Evolutionary conservation across 805 yeast genomes (phyloP).

Genomic region (Sugiyamaella chiloensis): DNA sequence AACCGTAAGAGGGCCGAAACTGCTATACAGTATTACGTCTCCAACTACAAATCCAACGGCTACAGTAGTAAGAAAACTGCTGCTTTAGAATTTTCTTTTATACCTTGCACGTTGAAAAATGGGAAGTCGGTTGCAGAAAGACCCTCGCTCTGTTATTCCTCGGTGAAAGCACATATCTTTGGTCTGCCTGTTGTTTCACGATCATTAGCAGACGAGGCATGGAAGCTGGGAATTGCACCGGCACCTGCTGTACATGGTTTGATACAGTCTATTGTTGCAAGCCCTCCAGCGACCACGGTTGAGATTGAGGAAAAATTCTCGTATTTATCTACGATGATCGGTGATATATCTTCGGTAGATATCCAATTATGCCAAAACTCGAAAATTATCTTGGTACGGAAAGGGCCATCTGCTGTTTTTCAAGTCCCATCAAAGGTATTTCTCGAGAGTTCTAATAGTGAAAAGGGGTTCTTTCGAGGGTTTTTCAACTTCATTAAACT

Average conservation of each 20-base stretch:
- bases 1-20: conserved; percentile 24
- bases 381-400: conserved; percentile 30
- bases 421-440: conserved; percentile 28
- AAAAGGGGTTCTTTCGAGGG: conserved; percentile 19
- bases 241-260: conserved; percentile 28
- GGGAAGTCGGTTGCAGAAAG: conserved; percentile 8
- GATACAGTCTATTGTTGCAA: conserved; percentile 19
- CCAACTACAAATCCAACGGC: conserved; percentile 25
- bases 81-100: conserved; percentile 11
- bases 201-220: conserved; percentile 25
- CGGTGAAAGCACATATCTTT: conserved; percentile 26
- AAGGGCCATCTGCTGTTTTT: conserved; percentile 6
- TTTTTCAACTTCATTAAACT: conserved; percentile 30
- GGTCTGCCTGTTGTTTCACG: conserved; percentile 30
- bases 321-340: conserved; percentile 28
- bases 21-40: conserved; percentile 32
- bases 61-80: conserved; percentile 13
- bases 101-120: conserved; percentile 24
- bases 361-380: conserved; percentile 17
- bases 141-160: conserved; percentile 29
- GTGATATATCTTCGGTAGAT: conserved; percentile 25
- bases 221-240: conserved; percentile 31
- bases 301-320: conserved; percentile 28
- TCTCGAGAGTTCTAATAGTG: conserved; percentile 19
- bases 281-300: conserved; percentile 26